Conservation (phyloP, 2,329 filamentous ascomycete genomes). For the Hypocrella siamensis region DNA sequence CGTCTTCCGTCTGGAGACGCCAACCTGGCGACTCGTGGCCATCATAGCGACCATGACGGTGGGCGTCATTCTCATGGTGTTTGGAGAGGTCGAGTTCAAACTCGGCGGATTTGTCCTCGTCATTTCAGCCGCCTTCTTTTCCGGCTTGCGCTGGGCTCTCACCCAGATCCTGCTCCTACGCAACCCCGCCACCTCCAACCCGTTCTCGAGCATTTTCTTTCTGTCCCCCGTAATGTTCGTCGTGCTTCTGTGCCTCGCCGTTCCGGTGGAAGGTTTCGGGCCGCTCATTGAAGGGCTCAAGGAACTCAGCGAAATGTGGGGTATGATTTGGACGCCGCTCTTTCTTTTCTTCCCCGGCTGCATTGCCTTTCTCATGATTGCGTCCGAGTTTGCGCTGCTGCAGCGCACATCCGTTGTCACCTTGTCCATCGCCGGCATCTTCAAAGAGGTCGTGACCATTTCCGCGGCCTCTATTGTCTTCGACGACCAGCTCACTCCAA, state of each 20-base stretch:
- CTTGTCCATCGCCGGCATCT: constrained; percentile 90
- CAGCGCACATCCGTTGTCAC: constrained; percentile 94
- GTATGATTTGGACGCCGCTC: constrained; percentile 45
- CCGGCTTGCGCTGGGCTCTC: constrained; percentile 94
- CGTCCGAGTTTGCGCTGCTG: constrained; percentile 86
- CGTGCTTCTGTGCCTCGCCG: constrained; percentile 61
- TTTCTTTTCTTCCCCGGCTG: constrained; percentile 80
- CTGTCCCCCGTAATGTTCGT: constrained; percentile 95
- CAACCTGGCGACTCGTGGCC: constrained; percentile 68
- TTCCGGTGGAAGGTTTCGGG: constrained; percentile 69
- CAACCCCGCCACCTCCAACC: constrained; percentile 89
- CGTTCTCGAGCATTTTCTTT: constrained; percentile 93
- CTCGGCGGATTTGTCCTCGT: constrained; percentile 77
- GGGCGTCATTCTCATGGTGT: constrained; percentile 96
- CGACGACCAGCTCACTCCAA: constrained; percentile 68
- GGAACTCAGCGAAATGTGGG: constrained; percentile 50
- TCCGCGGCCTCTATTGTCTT: constrained; percentile 77
- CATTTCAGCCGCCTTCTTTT: constrained; percentile 88
- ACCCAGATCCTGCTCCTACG: constrained; percentile 90
- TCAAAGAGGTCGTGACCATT: constrained; percentile 97
- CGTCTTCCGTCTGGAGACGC: constrained; percentile 76
- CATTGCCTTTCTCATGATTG: constrained; percentile 92
- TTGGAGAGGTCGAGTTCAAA: constrained; percentile 83
- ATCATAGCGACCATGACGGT: constrained; percentile 87
- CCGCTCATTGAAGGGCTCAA: constrained; percentile 51